These are phyloP conservation scores for Kalanchoe fedtschenkoi DNA, from an alignment of 164 flowering plant species.

Conservation along the genomic window DNA sequence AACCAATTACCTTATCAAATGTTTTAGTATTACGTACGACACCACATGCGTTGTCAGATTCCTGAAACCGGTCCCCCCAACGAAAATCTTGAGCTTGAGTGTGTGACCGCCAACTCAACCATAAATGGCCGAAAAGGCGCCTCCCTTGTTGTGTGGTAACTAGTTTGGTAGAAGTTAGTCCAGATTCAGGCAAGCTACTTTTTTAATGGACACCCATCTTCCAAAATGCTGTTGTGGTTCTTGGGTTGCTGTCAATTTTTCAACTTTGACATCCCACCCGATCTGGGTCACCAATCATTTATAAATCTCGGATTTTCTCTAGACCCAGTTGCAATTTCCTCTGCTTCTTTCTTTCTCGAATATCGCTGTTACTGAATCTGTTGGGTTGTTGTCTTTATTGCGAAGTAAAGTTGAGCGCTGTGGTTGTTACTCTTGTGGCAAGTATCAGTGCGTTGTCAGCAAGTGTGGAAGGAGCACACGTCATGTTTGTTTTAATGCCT, in stretches of 20 bases:
- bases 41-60: slow-evolving; percentile 2
- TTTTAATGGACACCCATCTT: slow-evolving; percentile 3
- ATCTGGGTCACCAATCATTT: too few relatives aligned
- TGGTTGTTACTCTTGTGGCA: neutral
- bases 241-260: neutral
- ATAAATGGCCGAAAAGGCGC: neutral
- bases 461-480: neutral
- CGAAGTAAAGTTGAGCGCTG: slow-evolving; percentile 3
- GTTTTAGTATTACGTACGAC: too few relatives aligned
- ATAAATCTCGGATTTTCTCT: neutral
- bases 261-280: neutral
- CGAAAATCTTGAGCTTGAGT: neutral
- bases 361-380: neutral
- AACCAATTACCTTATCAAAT: neutral
- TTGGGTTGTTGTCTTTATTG: slow-evolving; percentile 6
- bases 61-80: neutral
- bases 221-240: neutral
- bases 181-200: slow-evolving; percentile 1
- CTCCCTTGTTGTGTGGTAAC: neutral
- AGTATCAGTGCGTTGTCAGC: too few relatives aligned
- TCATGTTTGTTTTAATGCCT: slow-evolving; percentile 5
- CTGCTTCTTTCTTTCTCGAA: neutral
- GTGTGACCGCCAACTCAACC: neutral
- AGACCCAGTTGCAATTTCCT: neutral
- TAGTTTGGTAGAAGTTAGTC: slow-evolving; percentile 31